Evolutionary conservation across 345 rosid species (phyloP).

Genomic region (Sonneratia alba): DNA sequence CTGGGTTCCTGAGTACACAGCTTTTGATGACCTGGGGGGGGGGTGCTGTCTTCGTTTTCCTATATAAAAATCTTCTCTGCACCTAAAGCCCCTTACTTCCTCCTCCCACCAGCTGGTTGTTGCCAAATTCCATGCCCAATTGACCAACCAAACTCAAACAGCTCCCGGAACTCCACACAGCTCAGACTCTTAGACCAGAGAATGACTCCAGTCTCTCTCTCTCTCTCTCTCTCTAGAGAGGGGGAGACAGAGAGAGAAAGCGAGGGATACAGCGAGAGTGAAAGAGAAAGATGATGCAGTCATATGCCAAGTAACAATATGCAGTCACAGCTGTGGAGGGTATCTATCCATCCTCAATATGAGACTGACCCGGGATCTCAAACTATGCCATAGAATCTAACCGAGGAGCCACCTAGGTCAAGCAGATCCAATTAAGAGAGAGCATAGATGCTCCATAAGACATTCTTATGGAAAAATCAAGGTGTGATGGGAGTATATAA

Average conservation of each 20-base stretch:
- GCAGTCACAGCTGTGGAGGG: background rate
- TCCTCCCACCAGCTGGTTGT: background rate
- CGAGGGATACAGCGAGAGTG: background rate
- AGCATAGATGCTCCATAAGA: no score
- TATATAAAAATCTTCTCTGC: background rate
- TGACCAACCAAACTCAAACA: slow-evolving; percentile 11
- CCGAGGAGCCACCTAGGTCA: no score
- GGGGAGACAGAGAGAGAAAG: background rate
- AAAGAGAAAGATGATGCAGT: background rate
- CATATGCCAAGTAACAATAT: background rate
- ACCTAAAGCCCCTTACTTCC: background rate
- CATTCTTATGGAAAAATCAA: no score
- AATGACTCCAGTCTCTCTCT: no score
- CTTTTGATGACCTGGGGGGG: slow-evolving; percentile 19
- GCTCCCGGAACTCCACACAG: background rate
- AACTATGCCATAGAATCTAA: no score
- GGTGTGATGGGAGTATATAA: no score
- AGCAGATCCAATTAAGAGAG: no score
- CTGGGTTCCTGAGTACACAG: slow-evolving; percentile 11
- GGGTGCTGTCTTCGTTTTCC: background rate
- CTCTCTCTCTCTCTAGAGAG: background rate
- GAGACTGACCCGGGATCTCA: background rate
- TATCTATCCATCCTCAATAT: background rate
- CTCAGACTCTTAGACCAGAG: background rate
- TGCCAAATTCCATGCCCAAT: slow-evolving; percentile 6